Base-by-base conservation (phyloP, 768 basidiomycete species). In the Phaffia australis region DNA sequence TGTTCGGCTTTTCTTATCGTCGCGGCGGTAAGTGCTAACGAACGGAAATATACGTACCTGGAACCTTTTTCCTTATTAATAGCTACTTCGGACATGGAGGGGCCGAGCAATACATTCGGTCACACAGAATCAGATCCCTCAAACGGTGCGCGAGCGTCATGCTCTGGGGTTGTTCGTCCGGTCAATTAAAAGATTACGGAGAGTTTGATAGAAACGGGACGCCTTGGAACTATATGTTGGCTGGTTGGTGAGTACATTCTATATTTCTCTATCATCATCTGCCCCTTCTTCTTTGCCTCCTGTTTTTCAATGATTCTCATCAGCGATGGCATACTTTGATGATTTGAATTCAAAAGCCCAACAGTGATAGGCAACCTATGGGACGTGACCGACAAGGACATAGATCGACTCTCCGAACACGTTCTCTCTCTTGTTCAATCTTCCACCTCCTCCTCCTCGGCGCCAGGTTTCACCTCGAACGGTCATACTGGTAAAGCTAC, bases 121-220 rank as follows among this genome's bases (percentile, higher is more conserved):
- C 91, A 1, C 86, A 88, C 74, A 87, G 86, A 72, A 83, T 99
- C 62, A 81, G 89, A 9, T 82, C 86, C 67, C 80, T 98, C 46
- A 81, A 83, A 0, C 80, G 81, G n/a, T 98, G 95, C 74, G 93
- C 95, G 8, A 86, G 87, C 18, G 87, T 88, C 1, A 92, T 98
- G 89, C 82, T 99, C 3, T 99, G 94, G 95, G 95, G 95, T 0
- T 99, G 95, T 79, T 99, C 95, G 0, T 97, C 93, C 0, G 95
- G 94, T 14, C 78, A 83, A 1, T 76, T 99, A 69, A 81, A 82
- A 64, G 89, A 94, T 57, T 89, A 89, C 84, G 95, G 95, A 3
- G 90, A 95, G 70, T 93, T 92, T 72, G 95, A 98, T 73, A 81
- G 89, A 14, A 81, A 83, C 18, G 95, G 95, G 23, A 97, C 90